Evolutionary conservation across 768 basidiomycete genomes (phyloP).

Genomic region (Mycena floridula): DNA sequence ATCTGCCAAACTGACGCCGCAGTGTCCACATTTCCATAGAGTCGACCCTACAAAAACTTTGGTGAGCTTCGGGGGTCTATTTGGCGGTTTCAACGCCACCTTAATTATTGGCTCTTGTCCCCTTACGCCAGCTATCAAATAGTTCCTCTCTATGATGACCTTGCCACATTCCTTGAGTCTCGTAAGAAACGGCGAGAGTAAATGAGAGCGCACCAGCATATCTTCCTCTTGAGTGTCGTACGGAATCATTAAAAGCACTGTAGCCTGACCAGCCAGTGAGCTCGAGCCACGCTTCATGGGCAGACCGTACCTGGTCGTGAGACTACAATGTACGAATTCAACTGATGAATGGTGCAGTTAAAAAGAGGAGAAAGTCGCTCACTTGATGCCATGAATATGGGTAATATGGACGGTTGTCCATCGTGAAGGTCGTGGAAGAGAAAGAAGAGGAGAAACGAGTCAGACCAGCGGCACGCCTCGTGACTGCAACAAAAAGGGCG

Average conservation of each 20-base stretch:
- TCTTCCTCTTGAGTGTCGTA: constrained; percentile 68
- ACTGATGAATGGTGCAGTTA: not conserved
- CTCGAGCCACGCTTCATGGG: constrained; percentile 8
- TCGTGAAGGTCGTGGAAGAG: not conserved
- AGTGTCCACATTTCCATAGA: constrained; percentile 66
- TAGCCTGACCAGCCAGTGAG: constrained; percentile 47
- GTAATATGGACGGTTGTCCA: not conserved
- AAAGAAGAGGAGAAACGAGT: not conserved
- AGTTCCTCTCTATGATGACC: constrained; percentile 69
- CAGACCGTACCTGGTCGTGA: constrained; percentile 68
- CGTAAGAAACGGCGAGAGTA: not conserved
- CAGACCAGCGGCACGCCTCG: too few species aligned
- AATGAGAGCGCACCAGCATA: constrained; percentile 44
- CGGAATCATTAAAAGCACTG: constrained; percentile 69
- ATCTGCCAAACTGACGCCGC: constrained; percentile 73
- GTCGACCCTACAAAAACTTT: constrained; percentile 49
- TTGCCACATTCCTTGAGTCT: constrained; percentile 18
- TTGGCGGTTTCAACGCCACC: too few species aligned
- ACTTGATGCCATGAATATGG: constrained; percentile 86
- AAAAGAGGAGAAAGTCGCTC: constrained; percentile 15
- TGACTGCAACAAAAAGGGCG: too few species aligned
- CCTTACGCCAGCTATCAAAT: constrained; percentile 68
- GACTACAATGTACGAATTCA: constrained; percentile 40
- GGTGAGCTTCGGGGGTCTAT: too few species aligned
- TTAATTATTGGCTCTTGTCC: constrained; percentile 69